Base-by-base conservation (phyloP, 2,329 filamentous ascomycete genomes). In the Harringtonia lauricola region DNA sequence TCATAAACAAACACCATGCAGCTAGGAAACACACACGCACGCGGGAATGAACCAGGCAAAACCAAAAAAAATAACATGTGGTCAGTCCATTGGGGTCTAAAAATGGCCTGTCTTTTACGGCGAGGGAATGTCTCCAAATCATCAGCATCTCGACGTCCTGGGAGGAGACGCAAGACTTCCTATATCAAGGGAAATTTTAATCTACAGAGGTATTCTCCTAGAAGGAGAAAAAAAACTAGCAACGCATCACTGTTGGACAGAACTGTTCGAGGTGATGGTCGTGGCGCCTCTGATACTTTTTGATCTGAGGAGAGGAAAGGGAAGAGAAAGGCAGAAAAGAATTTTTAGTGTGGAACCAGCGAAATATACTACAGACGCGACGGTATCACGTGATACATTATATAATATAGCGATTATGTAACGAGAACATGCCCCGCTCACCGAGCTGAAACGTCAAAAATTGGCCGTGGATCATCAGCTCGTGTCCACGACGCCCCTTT, bases 221-320 rank as follows among this genome's bases (percentile, higher is more conserved):
- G 24, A 26, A 26, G 5, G 14, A 47, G 39, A 40, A 46, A 33
- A 26, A 44, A 48, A 69, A 71, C 57, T 59, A 74, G 74, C 74
- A 78, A 78, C 74, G 58, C 72, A 63, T 71, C 74, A 76, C 73
- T 72, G 74, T 78, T 59, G 65, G 57, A 56, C 50, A 64, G 55
- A 57, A 53, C n/a, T n/a, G 44, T 46, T 59, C 69, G 67, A 64
- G 66, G 66, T 76, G 73, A 71, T 64, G 72, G 74, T 78, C 74
- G 74, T 78, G 74, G 74, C 74, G 64, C 71, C 75, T 71, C 64
- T 64, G 75, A 65, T 45, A 39, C 72, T 78, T 77, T 77, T 78
- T 78, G 73, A 77, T 77, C 64, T 68, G 55, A 62, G 52, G 62
- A 68, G 65, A 64, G 61, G 66, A 65, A 61, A 62, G 58, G 50